Evolutionary conservation across 495 filamentous ascomycete genomes (phyloP).

Genomic region (Paragyromitra xinjiangensis): DNA sequence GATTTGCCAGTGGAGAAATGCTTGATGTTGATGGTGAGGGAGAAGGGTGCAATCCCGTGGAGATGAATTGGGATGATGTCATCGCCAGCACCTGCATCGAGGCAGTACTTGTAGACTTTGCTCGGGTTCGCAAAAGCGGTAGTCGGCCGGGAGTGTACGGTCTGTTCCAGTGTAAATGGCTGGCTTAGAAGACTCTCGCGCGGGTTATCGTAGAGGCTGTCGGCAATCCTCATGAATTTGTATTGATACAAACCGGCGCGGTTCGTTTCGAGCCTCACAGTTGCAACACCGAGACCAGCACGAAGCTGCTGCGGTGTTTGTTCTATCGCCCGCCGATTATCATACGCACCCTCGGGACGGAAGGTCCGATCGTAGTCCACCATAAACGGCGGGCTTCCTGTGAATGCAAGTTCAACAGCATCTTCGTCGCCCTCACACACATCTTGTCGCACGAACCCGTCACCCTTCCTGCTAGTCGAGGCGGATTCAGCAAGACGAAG

Average conservation of each 20-base stretch:
- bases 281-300: conserved; percentile 73
- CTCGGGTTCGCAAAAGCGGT: conserved; percentile 84
- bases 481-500: conserved; percentile 72
- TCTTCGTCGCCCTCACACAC: conserved; percentile 96
- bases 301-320: conserved; percentile 62
- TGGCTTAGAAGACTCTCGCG: conserved; percentile 64
- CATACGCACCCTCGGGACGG: conserved; percentile 45
- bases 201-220: conserved; percentile 83
- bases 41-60: conserved; percentile 85
- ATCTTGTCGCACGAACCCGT: conserved; percentile 72
- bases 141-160: conserved; percentile 79
- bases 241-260: conserved; percentile 85
- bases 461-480: conserved; percentile 63
- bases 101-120: conserved; percentile 95
- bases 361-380: conserved; percentile 73
- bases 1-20: conserved; percentile 82
- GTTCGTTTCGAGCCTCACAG: conserved; percentile 82
- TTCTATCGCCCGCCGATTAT: conserved; percentile 42
- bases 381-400: conserved; percentile 79
- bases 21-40: conserved; percentile 87
- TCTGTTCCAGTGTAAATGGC: conserved; percentile 77
- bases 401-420: conserved; percentile 78
- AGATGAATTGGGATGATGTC: conserved; percentile 87
- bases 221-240: conserved; percentile 79
- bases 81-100: conserved; percentile 78